Percentiles rank a stretch among this genome's conserved stretches.
Evolutionary conservation across 2,329 filamentous ascomycete genomes (phyloP).

Genomic region (Phialophora expanda): DNA sequence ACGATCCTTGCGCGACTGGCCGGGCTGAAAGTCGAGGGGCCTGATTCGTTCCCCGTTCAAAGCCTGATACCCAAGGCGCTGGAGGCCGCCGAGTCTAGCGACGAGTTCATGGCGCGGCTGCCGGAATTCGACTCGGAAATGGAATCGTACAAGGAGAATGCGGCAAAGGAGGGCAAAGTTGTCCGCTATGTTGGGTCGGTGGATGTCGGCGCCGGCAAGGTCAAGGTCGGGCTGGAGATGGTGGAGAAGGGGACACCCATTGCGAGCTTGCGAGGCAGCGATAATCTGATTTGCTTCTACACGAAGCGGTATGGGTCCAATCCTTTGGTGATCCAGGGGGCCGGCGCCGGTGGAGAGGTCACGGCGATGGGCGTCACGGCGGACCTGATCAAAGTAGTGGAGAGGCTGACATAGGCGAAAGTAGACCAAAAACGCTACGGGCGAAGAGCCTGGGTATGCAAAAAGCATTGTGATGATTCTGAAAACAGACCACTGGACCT

Average conservation of each 20-base stretch:
- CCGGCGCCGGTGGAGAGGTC: conserved; percentile 90
- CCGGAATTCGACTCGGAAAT: conserved; percentile 86
- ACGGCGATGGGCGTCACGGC: conserved; percentile 98
- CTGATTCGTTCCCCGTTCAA: conserved; percentile 90
- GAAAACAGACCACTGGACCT: too few relatives aligned
- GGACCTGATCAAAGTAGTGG: conserved; percentile 86
- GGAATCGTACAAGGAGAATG: conserved; percentile 84
- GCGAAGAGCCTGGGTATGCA: background rate
- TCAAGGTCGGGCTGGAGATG: conserved; percentile 91
- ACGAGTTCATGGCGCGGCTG: conserved; percentile 83
- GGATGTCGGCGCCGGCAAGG: conserved; percentile 76
- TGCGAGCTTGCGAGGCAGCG: conserved; percentile 91
- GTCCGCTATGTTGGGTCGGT: conserved; percentile 93
- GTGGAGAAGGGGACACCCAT: conserved; percentile 89
- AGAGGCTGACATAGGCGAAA: conserved; percentile 63
- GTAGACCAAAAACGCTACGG: background rate
- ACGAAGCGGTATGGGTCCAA: conserved; percentile 91
- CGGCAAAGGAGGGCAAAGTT: conserved; percentile 85
- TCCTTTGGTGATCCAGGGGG: conserved; percentile 92
- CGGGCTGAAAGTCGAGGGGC: conserved; percentile 79
- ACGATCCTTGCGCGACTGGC: conserved; percentile 89
- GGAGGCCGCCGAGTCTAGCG: conserved; percentile 74
- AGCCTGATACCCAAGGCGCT: conserved; percentile 89
- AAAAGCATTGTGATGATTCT: background rate
- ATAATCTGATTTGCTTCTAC: conserved; percentile 99